A percentile compares a stretch with the other conserved stretches of the same genome.
Conservation (phyloP, 2,329 filamentous ascomycete genomes). For the Colletotrichum viniferum region DNA sequence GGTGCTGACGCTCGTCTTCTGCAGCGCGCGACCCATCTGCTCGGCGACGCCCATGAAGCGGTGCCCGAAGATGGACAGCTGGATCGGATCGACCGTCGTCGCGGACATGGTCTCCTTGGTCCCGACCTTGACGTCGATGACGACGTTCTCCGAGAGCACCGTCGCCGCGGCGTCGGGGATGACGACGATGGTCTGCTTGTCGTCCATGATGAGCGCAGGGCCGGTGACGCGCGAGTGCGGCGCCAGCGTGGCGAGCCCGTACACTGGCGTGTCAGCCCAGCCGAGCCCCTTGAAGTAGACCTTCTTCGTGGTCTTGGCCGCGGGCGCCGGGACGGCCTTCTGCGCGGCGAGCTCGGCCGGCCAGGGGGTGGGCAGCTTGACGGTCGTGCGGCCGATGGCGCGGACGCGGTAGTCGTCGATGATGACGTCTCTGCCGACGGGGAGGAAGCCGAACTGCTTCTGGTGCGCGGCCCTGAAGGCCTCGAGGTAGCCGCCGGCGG, state of each 20-base stretch:
- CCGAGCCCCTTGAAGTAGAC: slow-evolving; percentile 23
- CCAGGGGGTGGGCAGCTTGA: slow-evolving; percentile 5
- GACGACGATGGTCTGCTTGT: slow-evolving; percentile 74
- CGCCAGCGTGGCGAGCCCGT: slow-evolving; percentile 66
- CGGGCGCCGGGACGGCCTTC: background rate
- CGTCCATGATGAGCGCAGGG: slow-evolving; percentile 71
- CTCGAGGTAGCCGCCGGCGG: slow-evolving; percentile 31
- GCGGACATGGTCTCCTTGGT: slow-evolving; percentile 15
- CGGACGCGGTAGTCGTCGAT: slow-evolving; percentile 49
- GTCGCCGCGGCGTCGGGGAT: slow-evolving; percentile 60
- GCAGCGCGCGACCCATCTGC: slow-evolving; percentile 81
- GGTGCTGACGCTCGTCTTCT: slow-evolving; percentile 78
- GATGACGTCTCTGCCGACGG: slow-evolving; percentile 39
- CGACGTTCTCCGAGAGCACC: slow-evolving; percentile 48
- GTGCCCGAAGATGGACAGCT: slow-evolving; percentile 78
- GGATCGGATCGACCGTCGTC: slow-evolving; percentile 66
- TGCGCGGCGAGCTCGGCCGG: background rate
- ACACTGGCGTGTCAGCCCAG: slow-evolving; percentile 63
- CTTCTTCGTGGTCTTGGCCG: slow-evolving; percentile 8
- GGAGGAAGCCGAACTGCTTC: slow-evolving; percentile 45
- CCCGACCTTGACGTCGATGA: slow-evolving; percentile 37
- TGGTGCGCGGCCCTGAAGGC: slow-evolving; percentile 40
- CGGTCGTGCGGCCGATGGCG: slow-evolving; percentile 31
- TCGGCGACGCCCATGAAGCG: slow-evolving; percentile 86
- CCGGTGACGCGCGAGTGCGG: slow-evolving; percentile 66